Evolutionary conservation across 768 basidiomycete genomes (phyloP).

Genomic region (Suillus bovinus): DNA sequence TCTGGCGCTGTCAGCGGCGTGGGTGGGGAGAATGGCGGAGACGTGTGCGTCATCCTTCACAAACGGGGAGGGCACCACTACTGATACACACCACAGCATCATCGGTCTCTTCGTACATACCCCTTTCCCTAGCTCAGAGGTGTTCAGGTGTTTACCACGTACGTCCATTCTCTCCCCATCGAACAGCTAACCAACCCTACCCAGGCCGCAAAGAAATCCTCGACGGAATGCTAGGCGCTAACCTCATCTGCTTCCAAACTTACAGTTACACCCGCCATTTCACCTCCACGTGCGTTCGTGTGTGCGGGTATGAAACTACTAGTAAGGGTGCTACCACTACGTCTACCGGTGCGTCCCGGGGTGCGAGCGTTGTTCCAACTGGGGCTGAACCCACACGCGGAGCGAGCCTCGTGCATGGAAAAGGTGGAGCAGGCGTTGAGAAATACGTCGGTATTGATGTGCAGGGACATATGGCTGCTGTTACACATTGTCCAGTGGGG

Average conservation of each 20-base stretch:
- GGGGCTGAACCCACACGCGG: slow-evolving; percentile 1
- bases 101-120: slow-evolving; percentile 97
- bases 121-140: slow-evolving; percentile 95
- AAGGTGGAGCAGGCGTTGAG: slow-evolving; percentile 15
- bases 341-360: not conserved
- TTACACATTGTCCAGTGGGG: slow-evolving; percentile 93
- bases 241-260: slow-evolving; percentile 96
- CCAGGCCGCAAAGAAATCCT: slow-evolving; percentile 87
- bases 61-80: not conserved
- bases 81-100: slow-evolving; percentile 34
- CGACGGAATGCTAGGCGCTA: slow-evolving; percentile 97
- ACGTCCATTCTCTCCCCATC: slow-evolving; percentile 31
- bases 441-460: slow-evolving; percentile 65
- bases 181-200: not conserved
- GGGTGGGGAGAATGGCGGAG: slow-evolving; percentile 27
- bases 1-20: slow-evolving; percentile 10
- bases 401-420: slow-evolving; percentile 11
- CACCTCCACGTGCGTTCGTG: slow-evolving; percentile 90
- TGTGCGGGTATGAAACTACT: slow-evolving; percentile 91
- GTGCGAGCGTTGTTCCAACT: slow-evolving; percentile 11
- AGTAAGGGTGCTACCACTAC: slow-evolving; percentile 14
- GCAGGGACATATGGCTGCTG: slow-evolving; percentile 78
- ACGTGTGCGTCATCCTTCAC: slow-evolving; percentile 19
- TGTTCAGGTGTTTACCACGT: slow-evolving; percentile 93
- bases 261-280: slow-evolving; percentile 97